Percentiles rank a stretch among this genome's conserved stretches.
These are phyloP conservation scores for Sordaria brevicollis DNA, from an alignment of 495 filamentous ascomycete species.

Conservation along the genomic window DNA sequence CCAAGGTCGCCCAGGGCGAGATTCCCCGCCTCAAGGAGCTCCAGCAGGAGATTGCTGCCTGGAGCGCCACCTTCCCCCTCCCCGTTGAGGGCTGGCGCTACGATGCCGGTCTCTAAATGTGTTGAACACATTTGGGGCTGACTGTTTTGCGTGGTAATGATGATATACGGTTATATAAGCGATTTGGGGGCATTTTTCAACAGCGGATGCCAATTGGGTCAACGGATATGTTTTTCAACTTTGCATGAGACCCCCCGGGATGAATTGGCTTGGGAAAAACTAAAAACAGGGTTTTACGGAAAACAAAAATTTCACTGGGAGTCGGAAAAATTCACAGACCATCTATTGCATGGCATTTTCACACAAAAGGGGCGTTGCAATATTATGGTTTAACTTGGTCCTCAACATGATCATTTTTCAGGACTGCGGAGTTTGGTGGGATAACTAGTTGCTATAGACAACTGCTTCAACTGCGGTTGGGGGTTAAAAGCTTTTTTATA, in stretches of 20 bases:
- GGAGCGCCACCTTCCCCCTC: slow-evolving; percentile 88
- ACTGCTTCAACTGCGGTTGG: slow-evolving; percentile 28
- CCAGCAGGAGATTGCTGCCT: slow-evolving; percentile 78
- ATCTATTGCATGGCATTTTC: slow-evolving; percentile 25
- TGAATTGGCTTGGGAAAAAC: slow-evolving; percentile 4
- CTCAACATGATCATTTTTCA: slow-evolving; percentile 22
- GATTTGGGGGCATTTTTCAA: background rate
- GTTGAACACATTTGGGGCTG: background rate
- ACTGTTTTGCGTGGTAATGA: background rate
- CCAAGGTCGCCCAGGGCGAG: slow-evolving; percentile 69
- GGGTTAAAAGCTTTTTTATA: background rate
- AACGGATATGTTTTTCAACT: slow-evolving; percentile 12
- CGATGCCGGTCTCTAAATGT: slow-evolving; percentile 36
- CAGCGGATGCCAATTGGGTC: slow-evolving; percentile 8
- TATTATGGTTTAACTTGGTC: slow-evolving; percentile 18
- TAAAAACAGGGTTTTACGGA: slow-evolving; percentile 8
- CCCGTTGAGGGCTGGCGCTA: slow-evolving; percentile 61
- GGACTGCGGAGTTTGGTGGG: slow-evolving; percentile 19
- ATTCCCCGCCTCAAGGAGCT: slow-evolving; percentile 70
- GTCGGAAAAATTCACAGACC: slow-evolving; percentile 22
- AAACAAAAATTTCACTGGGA: slow-evolving; percentile 10
- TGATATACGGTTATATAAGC: background rate
- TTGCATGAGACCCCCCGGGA: slow-evolving; percentile 7
- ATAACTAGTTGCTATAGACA: slow-evolving; percentile 6
- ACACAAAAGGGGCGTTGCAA: slow-evolving; percentile 30